These are phyloP conservation scores for Paspalum vaginatum DNA, from an alignment of 176 grass and related monocot genomes.

Conservation along the genomic window DNA sequence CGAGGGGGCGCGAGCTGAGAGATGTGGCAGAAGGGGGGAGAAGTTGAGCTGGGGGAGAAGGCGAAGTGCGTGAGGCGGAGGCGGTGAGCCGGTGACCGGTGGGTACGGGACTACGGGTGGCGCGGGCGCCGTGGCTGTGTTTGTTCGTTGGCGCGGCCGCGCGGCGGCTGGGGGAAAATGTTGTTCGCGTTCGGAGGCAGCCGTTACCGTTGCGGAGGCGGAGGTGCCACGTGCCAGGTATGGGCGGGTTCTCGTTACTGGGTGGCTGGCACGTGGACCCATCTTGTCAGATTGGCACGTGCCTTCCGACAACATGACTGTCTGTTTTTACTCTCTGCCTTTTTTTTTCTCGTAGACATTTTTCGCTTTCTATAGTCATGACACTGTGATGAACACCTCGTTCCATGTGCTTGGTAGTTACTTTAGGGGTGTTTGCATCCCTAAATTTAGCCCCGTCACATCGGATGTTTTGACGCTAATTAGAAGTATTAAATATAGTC, in stretches of 20 bases:
- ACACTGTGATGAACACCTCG: no score
- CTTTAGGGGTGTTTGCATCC: no score
- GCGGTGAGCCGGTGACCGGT: no score
- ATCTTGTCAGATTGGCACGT: background rate
- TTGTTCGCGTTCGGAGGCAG: background rate
- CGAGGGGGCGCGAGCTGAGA: background rate
- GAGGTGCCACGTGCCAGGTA: background rate
- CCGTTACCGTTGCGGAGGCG: background rate
- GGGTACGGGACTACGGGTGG: conserved; percentile 17
- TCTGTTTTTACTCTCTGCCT: no score
- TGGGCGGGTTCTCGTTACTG: background rate
- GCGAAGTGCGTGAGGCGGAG: conserved; percentile 51
- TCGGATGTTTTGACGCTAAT: no score
- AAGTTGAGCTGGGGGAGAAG: conserved; percentile 29
- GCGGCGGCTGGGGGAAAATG: background rate
- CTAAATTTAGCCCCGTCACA: no score
- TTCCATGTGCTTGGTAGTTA: no score
- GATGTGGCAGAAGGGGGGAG: background rate
- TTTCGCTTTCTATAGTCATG: no score
- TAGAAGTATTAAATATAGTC: no score
- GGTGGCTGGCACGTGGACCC: background rate
- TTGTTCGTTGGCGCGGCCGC: no score
- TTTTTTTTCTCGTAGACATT: no score
- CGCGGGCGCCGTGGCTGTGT: background rate
- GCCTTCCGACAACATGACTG: no score